phyloP scores from a whole-genome alignment of 306 rosid genomes.

The Vigna hirtella region DNA sequence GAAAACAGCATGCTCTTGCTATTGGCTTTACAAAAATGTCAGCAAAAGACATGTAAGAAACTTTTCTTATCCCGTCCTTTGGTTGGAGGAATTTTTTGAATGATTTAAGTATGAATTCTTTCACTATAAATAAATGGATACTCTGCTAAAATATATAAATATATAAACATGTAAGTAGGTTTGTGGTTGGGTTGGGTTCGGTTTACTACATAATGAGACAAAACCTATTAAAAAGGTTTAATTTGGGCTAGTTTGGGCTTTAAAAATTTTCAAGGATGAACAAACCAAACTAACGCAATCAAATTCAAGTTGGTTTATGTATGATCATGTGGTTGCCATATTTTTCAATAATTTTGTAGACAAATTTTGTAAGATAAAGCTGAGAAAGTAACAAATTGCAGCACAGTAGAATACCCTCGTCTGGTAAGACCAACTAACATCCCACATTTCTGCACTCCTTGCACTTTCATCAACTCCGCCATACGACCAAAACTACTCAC shows the following conservation, averaged over 20 bases:
- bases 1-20: conserved; percentile 98
- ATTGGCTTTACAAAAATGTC: conserved; percentile 99
- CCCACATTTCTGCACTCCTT: not conserved
- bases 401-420: not conserved
- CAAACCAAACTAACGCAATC: not conserved
- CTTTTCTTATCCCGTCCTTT: conserved; percentile 24
- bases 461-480: not conserved
- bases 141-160: not conserved
- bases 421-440: not conserved
- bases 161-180: not conserved
- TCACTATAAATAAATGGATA: not conserved
- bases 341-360: not conserved
- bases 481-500: not conserved
- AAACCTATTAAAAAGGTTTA: not conserved
- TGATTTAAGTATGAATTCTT: conserved; percentile 32
- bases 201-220: not conserved
- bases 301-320: not conserved
- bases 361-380: conserved; percentile 2
- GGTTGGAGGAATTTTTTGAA: conserved; percentile 9
- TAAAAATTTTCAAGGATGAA: not conserved
- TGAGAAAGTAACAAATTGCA: not conserved
- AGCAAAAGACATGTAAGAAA: conserved; percentile 91
- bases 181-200: conserved; percentile 9
- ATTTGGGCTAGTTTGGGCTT: not conserved
- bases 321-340: conserved; percentile 1